Percentiles rank a stretch among this genome's conserved stretches.
Evolutionary conservation across 116 monocot genomes (phyloP).

Genomic region (Iris pallida): DNA sequence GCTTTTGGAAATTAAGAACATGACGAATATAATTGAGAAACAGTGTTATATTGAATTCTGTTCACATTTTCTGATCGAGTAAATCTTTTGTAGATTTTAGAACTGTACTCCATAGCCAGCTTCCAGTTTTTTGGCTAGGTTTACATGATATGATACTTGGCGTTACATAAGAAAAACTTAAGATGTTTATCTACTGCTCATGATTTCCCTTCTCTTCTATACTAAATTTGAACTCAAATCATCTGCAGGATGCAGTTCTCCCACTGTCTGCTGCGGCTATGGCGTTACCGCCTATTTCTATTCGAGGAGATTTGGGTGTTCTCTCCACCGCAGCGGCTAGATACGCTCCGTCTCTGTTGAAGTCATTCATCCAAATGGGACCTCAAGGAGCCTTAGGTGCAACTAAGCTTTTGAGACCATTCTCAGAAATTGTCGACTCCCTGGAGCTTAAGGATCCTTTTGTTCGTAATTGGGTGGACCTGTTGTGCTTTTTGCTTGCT

Average conservation of each 20-base stretch:
- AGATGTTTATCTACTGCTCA: too few relatives aligned
- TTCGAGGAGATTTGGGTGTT: constrained; percentile 79
- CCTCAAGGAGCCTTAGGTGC: constrained; percentile 87
- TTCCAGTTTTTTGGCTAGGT: too few relatives aligned
- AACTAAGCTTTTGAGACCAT: constrained; percentile 86
- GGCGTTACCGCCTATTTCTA: constrained; percentile 86
- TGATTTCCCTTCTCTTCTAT: too few relatives aligned
- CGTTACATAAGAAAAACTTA: too few relatives aligned
- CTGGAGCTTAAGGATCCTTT: constrained; percentile 72
- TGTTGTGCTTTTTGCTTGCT: constrained; percentile 81
- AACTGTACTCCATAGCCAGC: too few relatives aligned
- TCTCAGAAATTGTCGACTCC: constrained; percentile 84
- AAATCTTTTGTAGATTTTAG: too few relatives aligned
- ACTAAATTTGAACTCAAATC: not conserved
- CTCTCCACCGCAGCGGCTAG: constrained; percentile 77
- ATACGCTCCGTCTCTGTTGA: constrained; percentile 83
- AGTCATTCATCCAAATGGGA: constrained; percentile 83
- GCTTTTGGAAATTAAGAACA: too few relatives aligned
- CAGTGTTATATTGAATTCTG: too few relatives aligned
- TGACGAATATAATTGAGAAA: too few relatives aligned
- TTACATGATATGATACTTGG: too few relatives aligned
- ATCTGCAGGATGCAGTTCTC: constrained; percentile 60
- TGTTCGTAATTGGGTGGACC: constrained; percentile 84
- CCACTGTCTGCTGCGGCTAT: constrained; percentile 85
- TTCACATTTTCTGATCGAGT: too few relatives aligned